Conservation (phyloP, 2,329 filamentous ascomycete genomes). For the Colletotrichum costaricense region DNA sequence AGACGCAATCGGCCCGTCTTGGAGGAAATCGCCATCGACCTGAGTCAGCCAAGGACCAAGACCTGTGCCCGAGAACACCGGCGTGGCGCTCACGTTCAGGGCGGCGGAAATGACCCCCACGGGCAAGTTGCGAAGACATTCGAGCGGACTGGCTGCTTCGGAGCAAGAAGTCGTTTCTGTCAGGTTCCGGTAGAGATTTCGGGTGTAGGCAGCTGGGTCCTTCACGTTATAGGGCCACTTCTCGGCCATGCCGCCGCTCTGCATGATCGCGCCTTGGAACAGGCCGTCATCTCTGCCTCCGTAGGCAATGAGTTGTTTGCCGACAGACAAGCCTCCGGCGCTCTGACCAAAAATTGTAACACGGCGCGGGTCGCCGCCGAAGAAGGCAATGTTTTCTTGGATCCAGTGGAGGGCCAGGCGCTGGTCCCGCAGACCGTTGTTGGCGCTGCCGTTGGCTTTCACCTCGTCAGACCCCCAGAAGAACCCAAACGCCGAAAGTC, state of each 20-base stretch:
- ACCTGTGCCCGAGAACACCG: neutral
- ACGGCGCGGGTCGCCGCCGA: slow-evolving; percentile 67
- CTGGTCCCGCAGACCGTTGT: slow-evolving; percentile 73
- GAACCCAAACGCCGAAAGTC: slow-evolving; percentile 72
- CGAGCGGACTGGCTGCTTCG: neutral
- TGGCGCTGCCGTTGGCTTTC: slow-evolving; percentile 65
- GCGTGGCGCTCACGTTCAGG: neutral
- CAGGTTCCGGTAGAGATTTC: neutral
- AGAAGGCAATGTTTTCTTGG: slow-evolving; percentile 65
- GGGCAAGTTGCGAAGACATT: neutral
- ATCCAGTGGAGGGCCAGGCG: slow-evolving; percentile 71
- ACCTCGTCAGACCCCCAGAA: slow-evolving; percentile 65
- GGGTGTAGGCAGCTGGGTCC: neutral
- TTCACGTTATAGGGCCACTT: neutral
- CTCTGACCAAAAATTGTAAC: slow-evolving; percentile 66
- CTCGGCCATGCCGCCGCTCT: neutral
- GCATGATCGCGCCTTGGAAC: neutral
- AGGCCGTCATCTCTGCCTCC: neutral
- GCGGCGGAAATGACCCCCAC: neutral
- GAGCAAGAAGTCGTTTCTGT: neutral
- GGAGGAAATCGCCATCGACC: neutral
- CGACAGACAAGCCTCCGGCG: neutral
- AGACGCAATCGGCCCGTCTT: neutral
- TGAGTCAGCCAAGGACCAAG: neutral
- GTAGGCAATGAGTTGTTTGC: neutral